These are phyloP conservation scores for Remersonia thermophila DNA, from an alignment of 2,329 filamentous ascomycete genomes.

Conservation along the genomic window DNA sequence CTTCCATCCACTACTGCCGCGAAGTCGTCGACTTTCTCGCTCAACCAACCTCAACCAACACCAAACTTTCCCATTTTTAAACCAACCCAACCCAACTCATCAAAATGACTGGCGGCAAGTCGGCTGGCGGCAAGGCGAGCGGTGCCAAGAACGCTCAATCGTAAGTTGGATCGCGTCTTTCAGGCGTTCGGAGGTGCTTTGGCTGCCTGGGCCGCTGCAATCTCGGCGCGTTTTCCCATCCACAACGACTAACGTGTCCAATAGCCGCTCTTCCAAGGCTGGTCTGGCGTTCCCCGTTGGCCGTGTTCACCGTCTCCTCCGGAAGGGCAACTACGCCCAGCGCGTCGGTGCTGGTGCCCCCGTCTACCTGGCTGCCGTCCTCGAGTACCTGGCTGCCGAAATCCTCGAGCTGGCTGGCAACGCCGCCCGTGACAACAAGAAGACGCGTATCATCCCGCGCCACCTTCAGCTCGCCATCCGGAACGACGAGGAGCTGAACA, in stretches of 20 bases:
- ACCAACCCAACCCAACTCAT: slow-evolving; percentile 28
- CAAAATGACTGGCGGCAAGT: slow-evolving; percentile 99
- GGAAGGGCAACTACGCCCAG: slow-evolving; percentile 99
- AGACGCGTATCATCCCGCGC: slow-evolving; percentile 99
- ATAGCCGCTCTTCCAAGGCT: slow-evolving; percentile 94
- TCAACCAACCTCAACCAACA: slow-evolving; percentile 21
- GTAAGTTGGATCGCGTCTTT: slow-evolving; percentile 46
- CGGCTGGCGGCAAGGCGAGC: slow-evolving; percentile 90
- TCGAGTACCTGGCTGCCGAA: slow-evolving; percentile 97
- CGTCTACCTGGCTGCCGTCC: slow-evolving; percentile 92
- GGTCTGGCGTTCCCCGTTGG: slow-evolving; percentile 98
- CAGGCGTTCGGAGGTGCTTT: slow-evolving; percentile 3
- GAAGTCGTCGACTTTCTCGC: slow-evolving; percentile 19
- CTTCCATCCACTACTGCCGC: slow-evolving; percentile 15
- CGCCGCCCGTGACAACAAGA: slow-evolving; percentile 99
- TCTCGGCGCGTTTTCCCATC: neutral
- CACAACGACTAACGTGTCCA: slow-evolving; percentile 26
- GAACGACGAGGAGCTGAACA: slow-evolving; percentile 99
- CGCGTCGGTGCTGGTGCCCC: slow-evolving; percentile 97
- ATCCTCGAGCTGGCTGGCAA: slow-evolving; percentile 98
- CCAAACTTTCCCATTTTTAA: slow-evolving; percentile 10
- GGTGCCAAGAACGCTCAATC: slow-evolving; percentile 98
- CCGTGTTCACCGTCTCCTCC: slow-evolving; percentile 96
- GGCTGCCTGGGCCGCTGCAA: neutral
- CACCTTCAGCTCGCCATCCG: slow-evolving; percentile 98